Percentiles rank a stretch among this genome's conserved stretches.
Conservation (phyloP, 768 basidiomycete genomes). For the Podaxis rugospora region DNA sequence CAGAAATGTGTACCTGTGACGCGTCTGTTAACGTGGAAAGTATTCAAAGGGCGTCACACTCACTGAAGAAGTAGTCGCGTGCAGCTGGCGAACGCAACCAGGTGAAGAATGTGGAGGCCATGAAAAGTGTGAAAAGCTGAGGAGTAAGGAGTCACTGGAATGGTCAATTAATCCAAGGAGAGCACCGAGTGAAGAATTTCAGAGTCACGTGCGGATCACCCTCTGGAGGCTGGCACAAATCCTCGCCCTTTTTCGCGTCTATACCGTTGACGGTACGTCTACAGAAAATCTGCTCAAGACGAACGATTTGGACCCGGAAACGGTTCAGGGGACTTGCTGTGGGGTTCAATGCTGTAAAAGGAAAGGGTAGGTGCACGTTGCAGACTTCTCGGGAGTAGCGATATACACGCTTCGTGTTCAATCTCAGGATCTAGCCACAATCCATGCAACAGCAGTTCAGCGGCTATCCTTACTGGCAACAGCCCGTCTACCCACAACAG, state of each 20-base stretch:
- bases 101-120: constrained; percentile 82
- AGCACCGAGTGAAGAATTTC: constrained; percentile 5
- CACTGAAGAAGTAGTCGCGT: constrained; percentile 93
- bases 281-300: background rate
- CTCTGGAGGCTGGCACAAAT: too few species aligned
- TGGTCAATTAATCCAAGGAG: background rate
- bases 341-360: constrained; percentile 23
- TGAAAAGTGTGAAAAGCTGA: constrained; percentile 26
- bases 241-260: background rate
- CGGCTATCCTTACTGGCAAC: constrained; percentile 42
- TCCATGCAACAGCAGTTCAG: constrained; percentile 32
- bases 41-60: constrained; percentile 24
- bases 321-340: background rate
- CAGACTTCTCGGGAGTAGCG: constrained; percentile 15
- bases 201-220: constrained; percentile 15
- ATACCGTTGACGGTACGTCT: background rate
- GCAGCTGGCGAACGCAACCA: constrained; percentile 93
- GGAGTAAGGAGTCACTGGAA: background rate
- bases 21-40: constrained; percentile 4
- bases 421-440: constrained; percentile 5
- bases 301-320: background rate
- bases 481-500: constrained; percentile 38
- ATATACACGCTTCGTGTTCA: constrained; percentile 12
- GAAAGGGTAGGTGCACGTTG: constrained; percentile 28
- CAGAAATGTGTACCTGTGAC: constrained; percentile 92